Evolutionary conservation across 208 protist genomes (phyloP), one percentile per base, ranked within the genome.

Genomic region (Paratrypanosoma confusum): DNA sequence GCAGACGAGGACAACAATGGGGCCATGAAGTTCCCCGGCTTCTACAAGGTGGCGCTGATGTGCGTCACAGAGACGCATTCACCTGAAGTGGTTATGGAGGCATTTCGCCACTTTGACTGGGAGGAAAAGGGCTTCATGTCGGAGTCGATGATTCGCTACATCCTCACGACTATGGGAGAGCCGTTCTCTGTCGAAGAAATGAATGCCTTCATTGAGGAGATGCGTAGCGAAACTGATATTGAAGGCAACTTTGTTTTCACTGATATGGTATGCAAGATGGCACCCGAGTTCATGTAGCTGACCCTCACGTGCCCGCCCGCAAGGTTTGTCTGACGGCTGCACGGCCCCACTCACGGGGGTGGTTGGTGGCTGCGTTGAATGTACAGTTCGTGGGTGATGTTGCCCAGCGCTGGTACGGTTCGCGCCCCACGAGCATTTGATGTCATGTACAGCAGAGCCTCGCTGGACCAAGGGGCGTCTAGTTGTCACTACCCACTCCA

Each of bases 141-240:
- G 5, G 79, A 81, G n/a, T 73, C 84, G 49, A 91, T 96, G 57
- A 74, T 98, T 24, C 77, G 90, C 29, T 87, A 82, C 50, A 76
- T 97, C 38, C 79, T 98, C 47, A 95, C 86, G 3, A 94, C 90
- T 5, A 40, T 96, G 29, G 96, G 96, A 8, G 94, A 98, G 41
- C 71, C 71, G 20, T 65, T 98, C 10, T 81, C 70, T 7, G 52
- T 62, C 18, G 84, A 95, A 22, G 93, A 98, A 43, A 78, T 93
- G 59, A 90, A 95, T 39, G 61, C 61, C 7, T 84, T 96, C 49
- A 66, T 90, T 5, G 78, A 86, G 25, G 82, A 91, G 45, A 77
- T 93, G 56, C 61, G 69, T 8, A 68, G 62, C 7, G 81, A 95
- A 20, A 71, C 87, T 45, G 80, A 94, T 40, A 88, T 88, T 50